phyloP scores from a whole-genome alignment of 768 basidiomycete genomes.

The Leccinum imitatum region DNA sequence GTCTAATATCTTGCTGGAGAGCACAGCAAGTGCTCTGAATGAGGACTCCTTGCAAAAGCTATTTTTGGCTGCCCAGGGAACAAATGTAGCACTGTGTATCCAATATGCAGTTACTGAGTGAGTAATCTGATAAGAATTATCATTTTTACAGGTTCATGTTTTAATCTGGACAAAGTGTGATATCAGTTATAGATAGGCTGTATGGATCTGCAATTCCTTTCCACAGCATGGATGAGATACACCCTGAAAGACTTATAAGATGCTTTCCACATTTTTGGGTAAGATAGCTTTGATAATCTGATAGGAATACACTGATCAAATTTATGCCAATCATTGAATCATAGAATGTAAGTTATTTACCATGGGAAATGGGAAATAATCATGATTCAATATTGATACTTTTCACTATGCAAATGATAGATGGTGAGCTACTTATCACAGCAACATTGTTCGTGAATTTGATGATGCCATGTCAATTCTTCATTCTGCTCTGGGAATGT shows the following conservation, averaged over 20 bases:
- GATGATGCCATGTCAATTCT: background rate
- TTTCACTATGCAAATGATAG: background rate
- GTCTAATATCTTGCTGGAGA: background rate
- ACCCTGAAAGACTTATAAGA: background rate
- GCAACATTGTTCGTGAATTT: background rate
- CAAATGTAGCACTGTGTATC: background rate
- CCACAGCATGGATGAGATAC: background rate
- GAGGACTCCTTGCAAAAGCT: background rate
- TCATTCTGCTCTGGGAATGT: background rate
- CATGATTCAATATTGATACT: background rate
- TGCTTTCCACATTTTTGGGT: background rate
- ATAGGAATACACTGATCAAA: background rate
- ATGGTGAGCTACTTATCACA: background rate
- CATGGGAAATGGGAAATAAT: background rate
- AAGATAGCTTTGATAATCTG: background rate
- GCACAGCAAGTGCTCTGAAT: background rate
- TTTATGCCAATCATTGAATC: background rate
- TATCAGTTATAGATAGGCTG: background rate
- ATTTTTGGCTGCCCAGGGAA: background rate
- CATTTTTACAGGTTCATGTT: background rate
- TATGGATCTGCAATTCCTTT: background rate
- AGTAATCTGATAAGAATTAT: background rate
- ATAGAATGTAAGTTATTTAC: background rate
- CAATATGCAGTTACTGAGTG: background rate
- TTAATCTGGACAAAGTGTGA: background rate